phyloP scores from a whole-genome alignment of 306 rosid genomes.

The Styphnolobium japonicum region DNA sequence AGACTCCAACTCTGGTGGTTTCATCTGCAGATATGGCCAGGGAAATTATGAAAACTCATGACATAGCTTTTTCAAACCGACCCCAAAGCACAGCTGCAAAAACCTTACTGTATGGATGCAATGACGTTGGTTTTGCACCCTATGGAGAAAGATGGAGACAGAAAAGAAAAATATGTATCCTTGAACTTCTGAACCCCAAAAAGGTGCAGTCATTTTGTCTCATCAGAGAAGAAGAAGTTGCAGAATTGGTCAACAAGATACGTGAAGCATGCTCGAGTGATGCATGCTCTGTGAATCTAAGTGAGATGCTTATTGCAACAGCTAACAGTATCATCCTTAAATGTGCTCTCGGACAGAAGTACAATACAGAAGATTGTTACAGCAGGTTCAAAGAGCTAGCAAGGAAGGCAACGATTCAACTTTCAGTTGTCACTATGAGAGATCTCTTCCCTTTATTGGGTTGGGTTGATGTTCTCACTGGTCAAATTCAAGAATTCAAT shows the following conservation, averaged over 20 bases:
- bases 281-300: neutral
- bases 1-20: slow-evolving; percentile 9
- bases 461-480: slow-evolving; percentile 23
- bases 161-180: slow-evolving; percentile 16
- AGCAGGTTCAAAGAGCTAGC: neutral
- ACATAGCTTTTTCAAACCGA: neutral
- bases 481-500: neutral
- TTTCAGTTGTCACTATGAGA: neutral
- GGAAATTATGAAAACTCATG: neutral
- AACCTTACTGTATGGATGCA: neutral
- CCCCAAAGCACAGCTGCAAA: neutral
- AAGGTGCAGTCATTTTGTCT: neutral
- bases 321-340: neutral
- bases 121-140: slow-evolving; percentile 8
- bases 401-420: neutral
- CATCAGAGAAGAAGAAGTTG: neutral
- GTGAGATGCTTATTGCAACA: neutral
- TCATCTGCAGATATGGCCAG: slow-evolving; percentile 15
- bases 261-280: neutral
- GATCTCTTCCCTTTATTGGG: slow-evolving; percentile 20
- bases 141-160: neutral
- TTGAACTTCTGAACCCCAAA: slow-evolving; percentile 11
- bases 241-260: neutral
- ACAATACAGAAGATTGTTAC: neutral
- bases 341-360: slow-evolving; percentile 4